Evolutionary conservation across 164 flowering plant genomes (phyloP), one percentile per base, ranked within the genome.

Genomic region (Kingdonia uniflora): DNA sequence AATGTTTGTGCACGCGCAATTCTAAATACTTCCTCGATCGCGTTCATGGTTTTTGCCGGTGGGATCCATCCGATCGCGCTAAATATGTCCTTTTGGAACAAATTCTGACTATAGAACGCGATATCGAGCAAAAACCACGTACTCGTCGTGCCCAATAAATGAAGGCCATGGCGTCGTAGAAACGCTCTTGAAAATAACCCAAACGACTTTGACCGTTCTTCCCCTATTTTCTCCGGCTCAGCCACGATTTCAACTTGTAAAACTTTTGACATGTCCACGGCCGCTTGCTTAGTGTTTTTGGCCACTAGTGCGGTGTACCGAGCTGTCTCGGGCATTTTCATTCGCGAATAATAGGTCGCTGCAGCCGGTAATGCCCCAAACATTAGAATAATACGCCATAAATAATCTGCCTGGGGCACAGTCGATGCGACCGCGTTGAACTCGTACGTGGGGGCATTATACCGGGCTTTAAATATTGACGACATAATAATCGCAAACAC

Each of bases 311-410:
- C 92, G 0, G 89, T 87, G 80, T 76, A 79, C 12, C 92, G 72
- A 0, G 92, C 96, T 1, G 92, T 87, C 37, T 87, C 89, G 0
- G 96, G 96, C 96, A 87, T 87, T 61, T 84, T 87, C 79, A 71
- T 65, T 19, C 96, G 58, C 85, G 76, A 84, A 68, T 84, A 87
- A 76, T 76, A 87, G 2, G 96, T 84, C 1, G 77, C 49, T 0
- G 68, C 71, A 0, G 96, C 94, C 0, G 94, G 94, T 33, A 87
- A 38, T 0, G 96, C 82, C 1, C 96, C 96, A 11, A 73, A 67
- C 82, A 84, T 84, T 43, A 87, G 49, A 41, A 84, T 78, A 2
- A 82, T 68, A 17, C 94, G 62, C 95, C 92, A 87, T 0, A 77
- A 65, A 14, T 72, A 84, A 60, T 87, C 95, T 0, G 87, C 84